phyloP scores from a whole-genome alignment of 129 eudicot species.

The Ambrosia trifida region DNA sequence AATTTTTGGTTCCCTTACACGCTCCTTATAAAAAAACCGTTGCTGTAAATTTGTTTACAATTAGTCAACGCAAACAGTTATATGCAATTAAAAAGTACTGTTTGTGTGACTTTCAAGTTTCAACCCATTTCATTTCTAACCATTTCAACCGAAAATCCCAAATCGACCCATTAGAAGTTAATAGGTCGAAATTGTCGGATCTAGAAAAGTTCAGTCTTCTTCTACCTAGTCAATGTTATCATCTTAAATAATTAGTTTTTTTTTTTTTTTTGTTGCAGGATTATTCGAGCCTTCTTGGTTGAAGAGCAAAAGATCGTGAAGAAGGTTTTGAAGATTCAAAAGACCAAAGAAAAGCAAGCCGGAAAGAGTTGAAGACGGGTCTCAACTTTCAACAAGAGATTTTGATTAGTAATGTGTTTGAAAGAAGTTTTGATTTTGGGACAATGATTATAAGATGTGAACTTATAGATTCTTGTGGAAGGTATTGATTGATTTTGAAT shows the following conservation, averaged over 20 bases:
- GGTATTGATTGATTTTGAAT: slow-evolving; percentile 33
- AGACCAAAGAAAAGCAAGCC: slow-evolving; percentile 66
- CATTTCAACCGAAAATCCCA: not conserved
- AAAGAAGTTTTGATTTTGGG: slow-evolving; percentile 51
- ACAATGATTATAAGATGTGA: slow-evolving; percentile 42
- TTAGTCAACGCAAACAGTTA: not conserved
- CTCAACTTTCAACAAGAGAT: not conserved
- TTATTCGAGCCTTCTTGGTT: slow-evolving; percentile 71
- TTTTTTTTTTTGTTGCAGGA: slow-evolving; percentile 35
- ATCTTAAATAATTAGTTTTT: not conserved
- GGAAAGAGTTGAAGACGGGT: slow-evolving; percentile 42
- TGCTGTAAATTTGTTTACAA: not conserved
- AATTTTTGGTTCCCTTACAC: too few species aligned
- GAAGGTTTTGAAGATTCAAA: slow-evolving; percentile 76
- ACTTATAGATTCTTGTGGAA: slow-evolving; percentile 41
- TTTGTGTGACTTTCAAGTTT: not conserved
- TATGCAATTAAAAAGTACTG: too few species aligned
- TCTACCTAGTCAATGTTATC: not conserved
- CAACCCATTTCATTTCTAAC: not conserved
- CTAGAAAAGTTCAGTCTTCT: not conserved
- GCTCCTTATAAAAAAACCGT: not conserved
- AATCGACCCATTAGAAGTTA: not conserved
- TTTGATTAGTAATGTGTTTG: slow-evolving; percentile 24
- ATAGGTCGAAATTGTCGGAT: not conserved
- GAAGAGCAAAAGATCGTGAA: slow-evolving; percentile 85